These are phyloP conservation scores for Globisporangium apiculatum DNA, from an alignment of 352 stramenopile species.

Conservation along the genomic window DNA sequence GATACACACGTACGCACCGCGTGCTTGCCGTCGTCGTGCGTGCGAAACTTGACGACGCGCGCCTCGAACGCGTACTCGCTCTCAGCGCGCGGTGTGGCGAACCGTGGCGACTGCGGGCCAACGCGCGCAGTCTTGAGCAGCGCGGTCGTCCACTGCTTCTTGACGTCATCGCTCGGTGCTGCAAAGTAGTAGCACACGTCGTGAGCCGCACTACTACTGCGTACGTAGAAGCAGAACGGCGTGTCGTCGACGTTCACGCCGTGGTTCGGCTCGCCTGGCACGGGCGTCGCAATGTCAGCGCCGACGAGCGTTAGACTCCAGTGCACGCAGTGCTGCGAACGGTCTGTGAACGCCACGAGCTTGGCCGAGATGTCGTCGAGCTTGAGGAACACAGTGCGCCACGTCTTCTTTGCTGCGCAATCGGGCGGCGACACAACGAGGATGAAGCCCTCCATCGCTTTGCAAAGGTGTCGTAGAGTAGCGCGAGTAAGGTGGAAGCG, in stretches of 20 bases:
- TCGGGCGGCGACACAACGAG: conserved; percentile 26
- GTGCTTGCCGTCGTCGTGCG: conserved; percentile 36
- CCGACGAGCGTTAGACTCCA: conserved; percentile 42
- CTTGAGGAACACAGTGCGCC: conserved; percentile 48
- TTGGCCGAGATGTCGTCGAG: conserved; percentile 60
- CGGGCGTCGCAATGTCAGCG: conserved; percentile 48
- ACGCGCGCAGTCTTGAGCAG: conserved; percentile 36
- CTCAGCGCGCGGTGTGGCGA: conserved; percentile 20
- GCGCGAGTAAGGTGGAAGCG: too few relatives aligned
- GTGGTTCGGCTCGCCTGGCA: conserved; percentile 44
- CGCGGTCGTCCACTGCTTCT: conserved; percentile 49
- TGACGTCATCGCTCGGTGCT: conserved; percentile 26
- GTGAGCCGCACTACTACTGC: conserved; percentile 23
- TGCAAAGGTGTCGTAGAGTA: too few relatives aligned
- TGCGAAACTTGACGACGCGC: conserved; percentile 31
- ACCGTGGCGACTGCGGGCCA: conserved; percentile 34
- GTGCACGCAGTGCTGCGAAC: conserved; percentile 34
- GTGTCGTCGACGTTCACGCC: conserved; percentile 38
- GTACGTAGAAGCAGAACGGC: conserved; percentile 55
- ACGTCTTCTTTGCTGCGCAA: conserved; percentile 27
- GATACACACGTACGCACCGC: conserved; percentile 21
- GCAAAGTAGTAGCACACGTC: conserved; percentile 37
- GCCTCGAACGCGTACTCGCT: conserved; percentile 38
- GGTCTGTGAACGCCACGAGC: conserved; percentile 46
- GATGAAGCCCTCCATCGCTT: conserved; percentile 40